These are phyloP conservation scores for Trichoderma oligosporum DNA, from an alignment of 2,329 filamentous ascomycete genomes.

Conservation along the genomic window DNA sequence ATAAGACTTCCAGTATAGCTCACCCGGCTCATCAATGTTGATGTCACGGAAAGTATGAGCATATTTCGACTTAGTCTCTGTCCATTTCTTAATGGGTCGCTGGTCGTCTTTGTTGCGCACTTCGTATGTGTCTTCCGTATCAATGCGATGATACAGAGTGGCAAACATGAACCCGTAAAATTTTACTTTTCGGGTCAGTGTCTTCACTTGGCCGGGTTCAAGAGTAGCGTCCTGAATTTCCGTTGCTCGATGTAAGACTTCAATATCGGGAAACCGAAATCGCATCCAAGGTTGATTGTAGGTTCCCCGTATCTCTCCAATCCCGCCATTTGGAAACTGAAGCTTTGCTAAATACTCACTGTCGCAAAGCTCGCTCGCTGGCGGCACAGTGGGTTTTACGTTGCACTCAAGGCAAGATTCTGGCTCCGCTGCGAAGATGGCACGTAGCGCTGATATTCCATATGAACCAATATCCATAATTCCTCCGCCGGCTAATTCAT, in stretches of 20 bases:
- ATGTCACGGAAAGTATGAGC: not conserved
- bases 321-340: not conserved
- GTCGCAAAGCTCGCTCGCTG: not conserved
- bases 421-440: not conserved
- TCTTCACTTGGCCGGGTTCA: not conserved
- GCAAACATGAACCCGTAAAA: slow-evolving; percentile 1
- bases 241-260: not conserved
- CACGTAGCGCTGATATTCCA: not conserved
- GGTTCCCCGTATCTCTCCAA: not conserved
- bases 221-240: not conserved
- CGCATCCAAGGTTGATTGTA: not conserved
- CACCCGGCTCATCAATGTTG: not conserved
- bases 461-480: not conserved
- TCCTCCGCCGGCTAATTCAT: not conserved
- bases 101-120: not conserved
- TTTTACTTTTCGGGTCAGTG: not conserved
- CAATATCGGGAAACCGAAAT: not conserved
- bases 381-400: not conserved
- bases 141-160: not conserved
- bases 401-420: not conserved
- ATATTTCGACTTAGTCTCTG: not conserved
- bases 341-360: not conserved
- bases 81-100: not conserved
- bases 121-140: not conserved
- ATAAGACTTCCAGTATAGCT: not conserved